Evolutionary conservation across 169 alveolate genomes (phyloP), one percentile per base, ranked within the genome.

Genomic region (Cyclospora cayetanensis): DNA sequence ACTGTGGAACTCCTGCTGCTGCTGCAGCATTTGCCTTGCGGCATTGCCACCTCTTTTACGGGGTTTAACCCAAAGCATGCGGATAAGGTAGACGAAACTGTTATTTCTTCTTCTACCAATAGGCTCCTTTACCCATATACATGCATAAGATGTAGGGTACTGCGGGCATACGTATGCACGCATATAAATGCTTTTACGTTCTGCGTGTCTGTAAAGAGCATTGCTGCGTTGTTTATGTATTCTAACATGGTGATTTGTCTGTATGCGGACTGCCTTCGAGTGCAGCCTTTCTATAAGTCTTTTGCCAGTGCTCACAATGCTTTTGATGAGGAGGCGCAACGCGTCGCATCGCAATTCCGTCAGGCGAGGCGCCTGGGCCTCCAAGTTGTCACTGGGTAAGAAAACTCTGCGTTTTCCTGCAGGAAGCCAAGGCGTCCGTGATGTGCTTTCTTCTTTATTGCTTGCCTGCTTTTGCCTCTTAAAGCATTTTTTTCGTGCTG

Each of bases 21-120:
- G 70, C 70, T 55, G 70, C 70, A 55, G 70, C 70, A 55, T 29
- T 22, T 55, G 70, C 70, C 70, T 4, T 55, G 70, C 70, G 70
- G 34, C 29, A 11, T 55, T 22, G 70, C 70, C 15, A 55, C 70
- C 31, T 4, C 4, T 22, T 55, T 4, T 29, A 55, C 70, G 11
- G 70, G 70, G 7, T 7, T 15, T 29, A 22, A 55, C 29, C 70
- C 70, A 9, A 7, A 9, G 9, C 70, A 55, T 29, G 70, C 70
- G n/a, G 29, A 55, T 29, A 55, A 55, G 70, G 70, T 55, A 15
- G n/a, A n/a, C n/a, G n/a, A 46, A 46, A 15, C n/a, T 7, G 15
- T 46, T 46, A 11, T 46, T 46, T 46, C 60, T 46, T 46, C 60
- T 46, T 46, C 15, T 46, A n/a, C n/a, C n/a, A n/a, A n/a, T n/a